phyloP scores from a whole-genome alignment of 805 yeast genomes.

The Scheffersomyces amazonensis region DNA sequence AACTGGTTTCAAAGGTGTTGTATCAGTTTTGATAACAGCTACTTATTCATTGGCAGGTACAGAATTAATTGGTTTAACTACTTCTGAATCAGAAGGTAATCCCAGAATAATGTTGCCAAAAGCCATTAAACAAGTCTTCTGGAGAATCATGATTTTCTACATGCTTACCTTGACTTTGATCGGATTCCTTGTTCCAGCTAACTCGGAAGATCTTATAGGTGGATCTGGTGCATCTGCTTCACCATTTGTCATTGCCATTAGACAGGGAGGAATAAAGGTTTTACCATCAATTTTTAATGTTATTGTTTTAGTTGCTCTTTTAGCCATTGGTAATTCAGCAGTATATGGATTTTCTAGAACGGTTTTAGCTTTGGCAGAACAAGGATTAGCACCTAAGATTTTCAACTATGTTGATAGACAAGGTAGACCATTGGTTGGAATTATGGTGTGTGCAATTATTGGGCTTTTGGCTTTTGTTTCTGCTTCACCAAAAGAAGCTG shows the following conservation, averaged over 20 bases:
- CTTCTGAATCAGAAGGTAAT: conserved; percentile 34
- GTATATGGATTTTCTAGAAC: conserved; percentile 44
- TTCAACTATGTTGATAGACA: conserved; percentile 35
- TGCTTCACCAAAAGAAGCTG: conserved; percentile 34
- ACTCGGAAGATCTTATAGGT: conserved; percentile 22
- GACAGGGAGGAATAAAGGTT: conserved; percentile 37
- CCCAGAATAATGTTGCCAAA: conserved; percentile 38
- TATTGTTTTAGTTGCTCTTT: conserved; percentile 36
- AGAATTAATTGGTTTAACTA: conserved; percentile 39
- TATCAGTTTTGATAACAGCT: conserved; percentile 37
- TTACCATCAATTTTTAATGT: conserved; percentile 44
- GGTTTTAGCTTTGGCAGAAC: conserved; percentile 36
- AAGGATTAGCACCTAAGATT: conserved; percentile 35
- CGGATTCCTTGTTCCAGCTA: conserved; percentile 37
- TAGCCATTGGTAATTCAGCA: conserved; percentile 43
- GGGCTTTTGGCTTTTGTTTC: conserved; percentile 40
- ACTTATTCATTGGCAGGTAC: conserved; percentile 44
- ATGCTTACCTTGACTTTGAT: conserved; percentile 39
- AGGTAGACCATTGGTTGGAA: conserved; percentile 41
- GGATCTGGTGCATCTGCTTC: conserved; percentile 30
- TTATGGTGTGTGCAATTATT: conserved; percentile 26
- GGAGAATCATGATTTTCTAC: conserved; percentile 39
- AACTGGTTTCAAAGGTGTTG: conserved; percentile 40
- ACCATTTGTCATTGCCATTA: conserved; percentile 43
- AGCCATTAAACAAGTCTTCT: conserved; percentile 43